These are phyloP conservation scores for Stephanodiscus triporus DNA, from an alignment of 108 stramenopile species.

Conservation along the genomic window DNA sequence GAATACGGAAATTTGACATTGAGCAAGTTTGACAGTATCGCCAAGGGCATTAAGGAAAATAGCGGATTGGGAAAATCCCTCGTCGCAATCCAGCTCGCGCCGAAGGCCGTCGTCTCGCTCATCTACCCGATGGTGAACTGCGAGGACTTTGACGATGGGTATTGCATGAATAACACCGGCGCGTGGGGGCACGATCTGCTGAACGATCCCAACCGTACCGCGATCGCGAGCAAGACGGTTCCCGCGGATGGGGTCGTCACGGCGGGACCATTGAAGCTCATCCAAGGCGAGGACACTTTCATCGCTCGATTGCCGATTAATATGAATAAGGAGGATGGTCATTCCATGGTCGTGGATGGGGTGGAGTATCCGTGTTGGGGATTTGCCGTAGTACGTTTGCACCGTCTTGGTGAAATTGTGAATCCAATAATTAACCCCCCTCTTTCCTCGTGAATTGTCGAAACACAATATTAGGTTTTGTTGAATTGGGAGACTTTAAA, in stretches of 20 bases:
- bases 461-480: background rate
- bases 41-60: slow-evolving; percentile 26
- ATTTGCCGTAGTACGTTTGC: slow-evolving; percentile 36
- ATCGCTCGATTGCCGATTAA: slow-evolving; percentile 56
- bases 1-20: slow-evolving; percentile 10
- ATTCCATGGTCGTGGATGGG: slow-evolving; percentile 50
- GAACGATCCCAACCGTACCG: slow-evolving; percentile 33
- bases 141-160: slow-evolving; percentile 41
- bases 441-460: background rate
- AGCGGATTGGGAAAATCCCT: slow-evolving; percentile 29
- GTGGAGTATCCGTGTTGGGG: slow-evolving; percentile 56
- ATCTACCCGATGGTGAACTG: slow-evolving; percentile 33
- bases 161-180: slow-evolving; percentile 42
- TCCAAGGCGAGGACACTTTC: slow-evolving; percentile 47
- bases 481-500: slow-evolving; percentile 45
- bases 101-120: slow-evolving; percentile 35
- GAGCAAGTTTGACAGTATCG: slow-evolving; percentile 35
- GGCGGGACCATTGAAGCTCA: slow-evolving; percentile 56
- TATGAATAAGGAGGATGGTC: slow-evolving; percentile 12
- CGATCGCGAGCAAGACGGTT: slow-evolving; percentile 39
- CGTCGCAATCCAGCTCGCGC: slow-evolving; percentile 37
- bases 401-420: no score
- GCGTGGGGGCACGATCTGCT: slow-evolving; percentile 41
- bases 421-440: background rate
- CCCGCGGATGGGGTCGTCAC: slow-evolving; percentile 44